Percentiles rank a stretch among this genome's conserved stretches.
phyloP scores from a whole-genome alignment of 148 eudicot species.

The Mesembryanthemum crystallinum region DNA sequence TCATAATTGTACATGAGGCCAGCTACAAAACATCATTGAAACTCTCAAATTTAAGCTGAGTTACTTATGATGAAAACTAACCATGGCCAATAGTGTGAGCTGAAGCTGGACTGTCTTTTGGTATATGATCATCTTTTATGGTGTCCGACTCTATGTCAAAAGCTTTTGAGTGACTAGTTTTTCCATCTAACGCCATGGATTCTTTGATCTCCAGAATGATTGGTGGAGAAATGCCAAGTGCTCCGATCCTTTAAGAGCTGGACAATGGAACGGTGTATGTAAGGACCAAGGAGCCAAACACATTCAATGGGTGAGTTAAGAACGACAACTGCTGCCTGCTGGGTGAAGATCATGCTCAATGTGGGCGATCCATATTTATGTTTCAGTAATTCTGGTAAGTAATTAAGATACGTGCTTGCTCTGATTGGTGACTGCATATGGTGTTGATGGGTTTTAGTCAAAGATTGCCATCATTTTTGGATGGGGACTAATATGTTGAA shows the following conservation, averaged over 20 bases:
- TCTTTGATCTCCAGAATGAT: neutral
- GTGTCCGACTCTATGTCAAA: constrained; percentile 24
- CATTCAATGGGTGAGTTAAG: too few relatives aligned
- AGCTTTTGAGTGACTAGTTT: constrained; percentile 18
- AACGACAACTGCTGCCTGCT: too few relatives aligned
- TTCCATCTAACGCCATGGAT: constrained; percentile 23
- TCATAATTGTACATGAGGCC: neutral
- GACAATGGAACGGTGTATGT: neutral
- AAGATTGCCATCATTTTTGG: neutral
- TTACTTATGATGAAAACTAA: neutral
- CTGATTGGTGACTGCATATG: too few relatives aligned
- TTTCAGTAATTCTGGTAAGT: neutral
- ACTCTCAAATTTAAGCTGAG: neutral
- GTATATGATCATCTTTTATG: constrained; percentile 13
- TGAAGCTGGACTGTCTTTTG: constrained; percentile 26
- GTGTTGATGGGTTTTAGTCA: neutral
- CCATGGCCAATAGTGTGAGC: constrained; percentile 45
- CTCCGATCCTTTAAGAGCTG: neutral
- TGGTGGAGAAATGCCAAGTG: neutral
- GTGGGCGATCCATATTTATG: neutral
- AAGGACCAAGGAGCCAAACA: neutral
- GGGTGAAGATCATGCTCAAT: neutral
- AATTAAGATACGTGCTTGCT: neutral
- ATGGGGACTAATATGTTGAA: too few relatives aligned
- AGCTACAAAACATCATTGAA: neutral